Base-by-base conservation (phyloP, 805 yeast genomes). In the Grigorovia transvaalensis region DNA sequence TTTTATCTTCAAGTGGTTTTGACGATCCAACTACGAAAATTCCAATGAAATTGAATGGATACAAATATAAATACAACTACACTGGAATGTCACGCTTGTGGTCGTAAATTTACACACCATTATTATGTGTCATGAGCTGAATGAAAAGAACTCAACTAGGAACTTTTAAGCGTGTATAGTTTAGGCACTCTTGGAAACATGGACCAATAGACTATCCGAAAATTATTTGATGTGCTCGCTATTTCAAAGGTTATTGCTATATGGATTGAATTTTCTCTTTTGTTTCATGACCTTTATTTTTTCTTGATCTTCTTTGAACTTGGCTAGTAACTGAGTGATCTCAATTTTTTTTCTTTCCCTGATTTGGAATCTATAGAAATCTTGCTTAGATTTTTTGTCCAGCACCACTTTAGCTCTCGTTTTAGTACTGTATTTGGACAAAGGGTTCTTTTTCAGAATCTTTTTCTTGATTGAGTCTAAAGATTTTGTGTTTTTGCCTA, bases 291-390 rank as follows among this genome's bases (percentile, higher is more conserved):
- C 69, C 58, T 78, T 79, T 50, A 93, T 86, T 67, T 82, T 82
- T 59, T 84, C 91, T 71, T 93, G 97, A 69, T 93, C 99, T 55
- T 81, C 82, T 67, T 87, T 88, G 72, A 90, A 93, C 65, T 89
- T 88, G 52, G 69, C 74, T 64, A 93, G 74, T 63, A 93, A 73
- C 51, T 87, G 89, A 64, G 88, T 87, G 87, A 93, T 88, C 68
- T 91, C 96, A 56, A 77, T 80, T 74, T 93, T 93, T 77, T 90
- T 91, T 63, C 81, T 79, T 67, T 93, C 96, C 69, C 99, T 82
- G 59, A 93, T 79, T 73, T 93, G 99, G 80, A 90, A 93, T 61
- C 96, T 77, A 74, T 93, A 93, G 74, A 93, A 93, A 70, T 95
- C 98, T 58, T 78, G 76, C 73, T 90, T 88, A 68, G 77, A 80